A percentile compares a stretch with the other conserved stretches of the same genome.
Evolutionary conservation across 2,329 filamentous ascomycete genomes (phyloP).

Genomic region (Alternaria infectoria): DNA sequence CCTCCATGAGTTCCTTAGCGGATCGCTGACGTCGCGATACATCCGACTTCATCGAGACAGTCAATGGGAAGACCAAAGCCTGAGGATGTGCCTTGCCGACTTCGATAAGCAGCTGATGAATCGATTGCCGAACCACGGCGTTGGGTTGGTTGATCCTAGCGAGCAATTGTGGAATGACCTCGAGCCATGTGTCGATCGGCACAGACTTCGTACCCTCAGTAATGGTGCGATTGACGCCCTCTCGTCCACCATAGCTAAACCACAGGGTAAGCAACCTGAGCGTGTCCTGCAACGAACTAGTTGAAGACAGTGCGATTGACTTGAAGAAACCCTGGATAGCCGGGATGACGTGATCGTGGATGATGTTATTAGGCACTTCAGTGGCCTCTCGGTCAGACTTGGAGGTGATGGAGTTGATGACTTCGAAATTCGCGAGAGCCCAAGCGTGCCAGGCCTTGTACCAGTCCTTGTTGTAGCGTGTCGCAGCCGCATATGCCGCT

Average conservation of each 20-base stretch:
- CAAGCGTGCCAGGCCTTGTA: constrained; percentile 99
- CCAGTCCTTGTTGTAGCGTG: constrained; percentile 90
- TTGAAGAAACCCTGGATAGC: constrained; percentile 97
- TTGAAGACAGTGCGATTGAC: constrained; percentile 89
- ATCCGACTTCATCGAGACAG: constrained; percentile 97
- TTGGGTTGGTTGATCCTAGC: constrained; percentile 97
- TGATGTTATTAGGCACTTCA: constrained; percentile 68
- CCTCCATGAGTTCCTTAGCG: constrained; percentile 94
- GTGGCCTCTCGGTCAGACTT: constrained; percentile 66
- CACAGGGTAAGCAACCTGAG: constrained; percentile 90
- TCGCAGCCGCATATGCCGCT: constrained; percentile 88
- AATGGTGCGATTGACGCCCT: constrained; percentile 86
- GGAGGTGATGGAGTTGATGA: constrained; percentile 81
- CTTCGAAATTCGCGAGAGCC: constrained; percentile 98
- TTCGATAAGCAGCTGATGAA: constrained; percentile 90
- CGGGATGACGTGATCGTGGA: constrained; percentile 89
- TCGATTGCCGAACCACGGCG: constrained; percentile 81
- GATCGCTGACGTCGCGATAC: constrained; percentile 83
- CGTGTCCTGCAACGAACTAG: constrained; percentile 94
- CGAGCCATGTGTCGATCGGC: constrained; percentile 97
- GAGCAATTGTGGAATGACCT: constrained; percentile 97
- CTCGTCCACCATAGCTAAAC: constrained; percentile 90
- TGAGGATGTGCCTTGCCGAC: constrained; percentile 95
- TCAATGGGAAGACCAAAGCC: constrained; percentile 94
- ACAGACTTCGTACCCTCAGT: constrained; percentile 90